A percentile compares a stretch with the other conserved stretches of the same genome.
Evolutionary conservation across 139 green algal species (phyloP).

Genomic region (Coelastrella sp.): DNA sequence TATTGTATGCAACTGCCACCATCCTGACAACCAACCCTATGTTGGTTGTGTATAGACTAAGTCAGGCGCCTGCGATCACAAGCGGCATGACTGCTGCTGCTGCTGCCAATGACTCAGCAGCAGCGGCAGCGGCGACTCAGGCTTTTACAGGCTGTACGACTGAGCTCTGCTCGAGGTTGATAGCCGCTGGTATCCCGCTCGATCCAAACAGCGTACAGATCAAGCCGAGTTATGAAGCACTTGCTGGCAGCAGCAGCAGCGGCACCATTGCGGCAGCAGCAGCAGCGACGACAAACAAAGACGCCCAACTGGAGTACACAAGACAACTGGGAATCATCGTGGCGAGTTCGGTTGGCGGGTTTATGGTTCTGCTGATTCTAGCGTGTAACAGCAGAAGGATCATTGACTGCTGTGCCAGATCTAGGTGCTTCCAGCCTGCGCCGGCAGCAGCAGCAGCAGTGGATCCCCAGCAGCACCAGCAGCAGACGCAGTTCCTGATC

Average conservation of each 20-base stretch:
- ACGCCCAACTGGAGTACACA: neutral
- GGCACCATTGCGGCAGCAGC: no score
- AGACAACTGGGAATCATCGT: neutral
- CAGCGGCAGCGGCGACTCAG: neutral
- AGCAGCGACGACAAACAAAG: neutral
- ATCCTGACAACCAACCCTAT: neutral
- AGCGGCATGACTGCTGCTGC: neutral
- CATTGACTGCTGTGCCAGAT: neutral
- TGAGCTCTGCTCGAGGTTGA: neutral
- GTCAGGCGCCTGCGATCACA: neutral
- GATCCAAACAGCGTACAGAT: neutral
- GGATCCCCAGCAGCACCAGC: neutral
- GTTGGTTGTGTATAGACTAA: neutral
- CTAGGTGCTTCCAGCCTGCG: neutral
- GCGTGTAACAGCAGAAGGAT: neutral
- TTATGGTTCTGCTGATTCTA: neutral
- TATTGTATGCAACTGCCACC: neutral
- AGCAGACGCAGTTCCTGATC: neutral
- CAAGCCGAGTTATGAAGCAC: neutral
- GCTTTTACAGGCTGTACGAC: neutral
- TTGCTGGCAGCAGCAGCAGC: neutral
- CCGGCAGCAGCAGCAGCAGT: neutral
- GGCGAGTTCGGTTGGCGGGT: neutral
- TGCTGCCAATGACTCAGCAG: neutral
- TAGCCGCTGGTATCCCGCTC: neutral